Conservation (phyloP, 2,329 filamentous ascomycete genomes). For the Pleoardoris graminearum region DNA sequence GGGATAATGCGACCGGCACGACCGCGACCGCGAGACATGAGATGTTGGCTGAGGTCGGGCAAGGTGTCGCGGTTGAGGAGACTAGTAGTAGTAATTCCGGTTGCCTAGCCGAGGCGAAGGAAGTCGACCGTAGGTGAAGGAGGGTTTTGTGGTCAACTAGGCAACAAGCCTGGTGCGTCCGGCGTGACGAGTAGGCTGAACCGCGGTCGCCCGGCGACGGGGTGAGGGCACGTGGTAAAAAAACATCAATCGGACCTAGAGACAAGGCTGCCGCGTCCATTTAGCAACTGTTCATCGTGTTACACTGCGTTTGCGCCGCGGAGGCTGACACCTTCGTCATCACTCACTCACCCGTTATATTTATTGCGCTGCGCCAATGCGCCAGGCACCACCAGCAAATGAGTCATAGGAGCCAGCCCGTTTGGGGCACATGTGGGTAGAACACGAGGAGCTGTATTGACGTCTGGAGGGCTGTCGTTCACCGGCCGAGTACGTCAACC, state of each 20-base stretch:
- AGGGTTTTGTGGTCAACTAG: not conserved
- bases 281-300: not conserved
- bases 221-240: not conserved
- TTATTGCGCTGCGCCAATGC: not conserved
- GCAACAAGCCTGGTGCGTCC: constrained; percentile 9
- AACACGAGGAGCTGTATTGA: no score
- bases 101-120: no score
- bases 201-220: constrained; percentile 5
- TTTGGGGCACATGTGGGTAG: not conserved
- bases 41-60: no score
- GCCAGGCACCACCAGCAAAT: not conserved
- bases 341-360: not conserved
- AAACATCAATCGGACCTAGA: no score
- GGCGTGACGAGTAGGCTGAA: not conserved
- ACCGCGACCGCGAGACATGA: no score
- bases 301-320: constrained; percentile 10
- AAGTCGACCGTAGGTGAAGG: no score
- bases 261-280: not conserved
- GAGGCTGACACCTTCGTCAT: not conserved
- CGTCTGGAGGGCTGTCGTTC: no score
- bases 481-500: no score
- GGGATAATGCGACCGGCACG: no score
- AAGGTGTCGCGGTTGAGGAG: no score
- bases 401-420: not conserved
- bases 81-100: no score